A percentile compares a stretch with the other conserved stretches of the same genome.
Conservation (phyloP, 2,329 filamentous ascomycete genomes). For the Ophiocordyceps australis region DNA sequence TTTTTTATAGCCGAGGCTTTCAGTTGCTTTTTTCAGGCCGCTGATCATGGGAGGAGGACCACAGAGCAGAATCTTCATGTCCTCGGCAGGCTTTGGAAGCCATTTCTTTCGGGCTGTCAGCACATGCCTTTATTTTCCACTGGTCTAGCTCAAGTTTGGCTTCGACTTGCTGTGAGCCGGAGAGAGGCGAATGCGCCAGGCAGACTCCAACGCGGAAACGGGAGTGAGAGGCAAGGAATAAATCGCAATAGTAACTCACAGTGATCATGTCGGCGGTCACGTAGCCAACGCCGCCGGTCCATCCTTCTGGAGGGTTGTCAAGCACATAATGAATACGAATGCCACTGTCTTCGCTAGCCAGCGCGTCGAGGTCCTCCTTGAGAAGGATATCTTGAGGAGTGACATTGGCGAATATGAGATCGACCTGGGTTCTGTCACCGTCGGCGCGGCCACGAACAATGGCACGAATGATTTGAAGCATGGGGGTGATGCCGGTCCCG, state of each 20-base stretch:
- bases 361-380: constrained; percentile 72
- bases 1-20: constrained; percentile 80
- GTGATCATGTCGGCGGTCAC: constrained; percentile 93
- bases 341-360: constrained; percentile 57
- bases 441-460: constrained; percentile 64
- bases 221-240: neutral
- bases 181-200: too few species aligned
- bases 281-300: constrained; percentile 86
- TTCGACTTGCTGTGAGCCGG: too few species aligned
- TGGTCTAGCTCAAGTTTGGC: too few species aligned
- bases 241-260: constrained; percentile 23
- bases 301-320: constrained; percentile 84
- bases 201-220: neutral
- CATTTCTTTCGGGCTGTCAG: too few species aligned
- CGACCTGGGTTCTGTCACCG: constrained; percentile 75
- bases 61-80: constrained; percentile 89
- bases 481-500: constrained; percentile 93
- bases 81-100: constrained; percentile 64
- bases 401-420: constrained; percentile 95
- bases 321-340: constrained; percentile 90
- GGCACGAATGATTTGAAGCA: constrained; percentile 90
- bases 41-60: constrained; percentile 94
- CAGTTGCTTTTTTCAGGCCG: constrained; percentile 90
- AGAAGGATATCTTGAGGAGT: constrained; percentile 83
- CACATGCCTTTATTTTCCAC: too few species aligned